phyloP scores from a whole-genome alignment of 805 yeast genomes.

The Pichia sporocuriosa region DNA sequence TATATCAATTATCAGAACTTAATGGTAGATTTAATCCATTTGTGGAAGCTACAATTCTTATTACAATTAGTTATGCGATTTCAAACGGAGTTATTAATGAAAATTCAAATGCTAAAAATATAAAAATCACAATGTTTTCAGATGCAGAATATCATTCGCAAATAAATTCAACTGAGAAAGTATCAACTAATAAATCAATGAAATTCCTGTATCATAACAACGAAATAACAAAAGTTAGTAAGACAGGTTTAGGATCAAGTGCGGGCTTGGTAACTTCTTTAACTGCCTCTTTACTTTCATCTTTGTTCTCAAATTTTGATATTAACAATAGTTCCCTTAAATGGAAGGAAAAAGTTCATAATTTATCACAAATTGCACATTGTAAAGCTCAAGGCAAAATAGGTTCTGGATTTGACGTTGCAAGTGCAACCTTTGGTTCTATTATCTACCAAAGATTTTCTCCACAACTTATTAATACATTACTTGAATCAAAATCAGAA shows the following conservation, averaged over 20 bases:
- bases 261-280: constrained; percentile 87
- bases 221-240: constrained; percentile 68
- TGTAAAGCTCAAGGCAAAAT: constrained; percentile 92
- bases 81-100: constrained; percentile 19
- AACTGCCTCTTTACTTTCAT: constrained; percentile 58
- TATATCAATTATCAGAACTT: constrained; percentile 9
- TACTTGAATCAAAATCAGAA: constrained; percentile 11
- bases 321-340: constrained; percentile 21
- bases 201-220: constrained; percentile 53
- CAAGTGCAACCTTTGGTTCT: constrained; percentile 90
- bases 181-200: constrained; percentile 32
- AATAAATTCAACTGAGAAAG: constrained; percentile 33
- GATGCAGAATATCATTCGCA: constrained; percentile 90
- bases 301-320: constrained; percentile 32
- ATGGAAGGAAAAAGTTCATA: constrained; percentile 49
- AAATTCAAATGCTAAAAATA: constrained; percentile 26
- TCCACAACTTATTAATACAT: constrained; percentile 40
- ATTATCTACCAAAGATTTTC: constrained; percentile 72
- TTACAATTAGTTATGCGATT: constrained; percentile 46
- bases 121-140: constrained; percentile 58
- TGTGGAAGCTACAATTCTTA: constrained; percentile 53
- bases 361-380: constrained; percentile 82
- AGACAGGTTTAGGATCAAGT: constrained; percentile 94
- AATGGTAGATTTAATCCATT: constrained; percentile 56
- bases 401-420: constrained; percentile 97